Evolutionary conservation across 2,329 filamentous ascomycete genomes (phyloP).

Genomic region (Fusarium sp.): DNA sequence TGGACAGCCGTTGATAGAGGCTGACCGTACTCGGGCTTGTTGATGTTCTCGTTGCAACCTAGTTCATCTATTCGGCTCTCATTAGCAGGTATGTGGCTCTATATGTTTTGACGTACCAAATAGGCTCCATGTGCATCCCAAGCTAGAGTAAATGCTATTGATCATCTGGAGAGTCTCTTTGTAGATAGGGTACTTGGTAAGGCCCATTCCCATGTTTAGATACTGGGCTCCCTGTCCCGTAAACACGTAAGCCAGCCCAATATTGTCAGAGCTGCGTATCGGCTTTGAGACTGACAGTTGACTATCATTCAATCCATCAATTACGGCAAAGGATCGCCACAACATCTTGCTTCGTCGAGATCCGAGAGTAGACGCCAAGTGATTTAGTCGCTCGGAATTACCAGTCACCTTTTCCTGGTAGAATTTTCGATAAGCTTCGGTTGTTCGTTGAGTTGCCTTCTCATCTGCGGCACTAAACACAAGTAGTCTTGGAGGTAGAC

Average conservation of each 20-base stretch:
- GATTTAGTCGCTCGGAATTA: neutral
- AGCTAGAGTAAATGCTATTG: neutral
- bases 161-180: constrained; percentile 13
- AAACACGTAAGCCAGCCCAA: constrained; percentile 44
- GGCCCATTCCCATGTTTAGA: constrained; percentile 47
- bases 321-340: constrained; percentile 6
- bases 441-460: constrained; percentile 39
- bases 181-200: constrained; percentile 32
- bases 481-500: constrained; percentile 51
- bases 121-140: neutral
- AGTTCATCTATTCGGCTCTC: neutral
- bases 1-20: constrained; percentile 60
- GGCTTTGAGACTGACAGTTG: neutral
- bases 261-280: neutral
- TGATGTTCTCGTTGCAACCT: constrained; percentile 33
- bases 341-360: constrained; percentile 46
- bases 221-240: constrained; percentile 55
- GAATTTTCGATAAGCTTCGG: neutral
- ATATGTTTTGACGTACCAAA: neutral
- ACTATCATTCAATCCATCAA: neutral
- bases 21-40: constrained; percentile 56
- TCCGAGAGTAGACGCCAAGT: constrained; percentile 50
- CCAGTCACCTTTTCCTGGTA: neutral
- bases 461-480: constrained; percentile 54
- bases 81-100: too few relatives aligned